phyloP scores from a whole-genome alignment of 306 rosid genomes.

The Begonia loranthoides region DNA sequence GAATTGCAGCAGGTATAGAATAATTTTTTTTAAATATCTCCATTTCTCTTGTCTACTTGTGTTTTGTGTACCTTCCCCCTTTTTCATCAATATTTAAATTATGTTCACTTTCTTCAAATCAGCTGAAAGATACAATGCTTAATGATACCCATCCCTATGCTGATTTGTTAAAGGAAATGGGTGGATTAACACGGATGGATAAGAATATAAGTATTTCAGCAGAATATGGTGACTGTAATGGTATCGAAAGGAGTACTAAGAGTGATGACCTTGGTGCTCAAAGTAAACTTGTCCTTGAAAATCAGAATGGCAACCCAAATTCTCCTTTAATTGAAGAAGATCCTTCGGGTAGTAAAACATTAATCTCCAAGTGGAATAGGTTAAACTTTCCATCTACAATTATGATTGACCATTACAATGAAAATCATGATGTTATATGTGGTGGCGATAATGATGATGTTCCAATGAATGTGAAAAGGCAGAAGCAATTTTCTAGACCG shows the following conservation, averaged over 20 bases:
- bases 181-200: constrained; percentile 28
- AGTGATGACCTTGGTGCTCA: constrained; percentile 14
- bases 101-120: constrained; percentile 9
- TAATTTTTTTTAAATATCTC: neutral
- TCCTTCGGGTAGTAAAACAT: constrained; percentile 9
- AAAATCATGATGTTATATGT: constrained; percentile 6
- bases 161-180: constrained; percentile 33
- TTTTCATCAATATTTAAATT: no score
- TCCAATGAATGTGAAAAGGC: constrained; percentile 24
- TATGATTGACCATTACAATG: constrained; percentile 10
- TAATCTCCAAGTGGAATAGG: constrained; percentile 29
- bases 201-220: constrained; percentile 8
- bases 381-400: constrained; percentile 12
- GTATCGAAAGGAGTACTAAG: constrained; percentile 13
- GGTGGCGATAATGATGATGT: constrained; percentile 20
- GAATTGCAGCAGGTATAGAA: constrained; percentile 46
- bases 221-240: constrained; percentile 10
- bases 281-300: constrained; percentile 6
- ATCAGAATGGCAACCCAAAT: constrained; percentile 16
- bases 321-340: constrained; percentile 9
- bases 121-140: constrained; percentile 58
- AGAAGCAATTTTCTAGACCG: constrained; percentile 18
- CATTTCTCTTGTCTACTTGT: constrained; percentile 8
- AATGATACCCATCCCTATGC: constrained; percentile 43
- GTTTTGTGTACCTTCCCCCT: constrained; percentile 1